Evolutionary conservation across 805 yeast genomes (phyloP).

Genomic region (Candida odintsovae): DNA sequence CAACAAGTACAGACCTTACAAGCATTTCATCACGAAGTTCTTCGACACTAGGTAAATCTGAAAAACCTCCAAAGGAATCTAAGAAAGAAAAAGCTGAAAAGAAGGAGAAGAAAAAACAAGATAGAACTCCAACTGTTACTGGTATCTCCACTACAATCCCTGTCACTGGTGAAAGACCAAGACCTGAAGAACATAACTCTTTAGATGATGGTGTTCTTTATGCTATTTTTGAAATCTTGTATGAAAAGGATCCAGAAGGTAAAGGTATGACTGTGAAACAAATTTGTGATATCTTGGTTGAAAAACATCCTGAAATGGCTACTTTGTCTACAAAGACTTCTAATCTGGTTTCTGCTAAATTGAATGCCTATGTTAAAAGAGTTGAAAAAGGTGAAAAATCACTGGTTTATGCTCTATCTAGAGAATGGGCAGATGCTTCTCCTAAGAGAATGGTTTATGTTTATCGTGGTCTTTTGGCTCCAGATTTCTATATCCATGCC

Average conservation of each 20-base stretch:
- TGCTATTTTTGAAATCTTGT: slow-evolving; percentile 69
- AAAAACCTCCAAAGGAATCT: slow-evolving; percentile 2
- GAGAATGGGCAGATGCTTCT: slow-evolving; percentile 90
- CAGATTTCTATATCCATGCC: slow-evolving; percentile 72
- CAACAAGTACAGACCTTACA: slow-evolving; percentile 18
- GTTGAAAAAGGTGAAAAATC: slow-evolving; percentile 78
- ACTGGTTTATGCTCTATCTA: slow-evolving; percentile 65
- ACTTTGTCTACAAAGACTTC: slow-evolving; percentile 75
- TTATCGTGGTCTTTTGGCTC: slow-evolving; percentile 70
- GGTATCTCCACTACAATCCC: slow-evolving; percentile 78
- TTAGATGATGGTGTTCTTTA: slow-evolving; percentile 71
- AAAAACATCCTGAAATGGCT: slow-evolving; percentile 80
- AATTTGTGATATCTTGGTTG: slow-evolving; percentile 69
- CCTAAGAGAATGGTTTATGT: slow-evolving; percentile 88
- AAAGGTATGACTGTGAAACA: slow-evolving; percentile 89
- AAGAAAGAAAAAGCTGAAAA: slow-evolving; percentile 16
- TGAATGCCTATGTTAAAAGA: slow-evolving; percentile 80
- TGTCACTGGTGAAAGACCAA: slow-evolving; percentile 69
- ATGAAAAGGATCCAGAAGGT: slow-evolving; percentile 61
- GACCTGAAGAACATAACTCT: slow-evolving; percentile 58
- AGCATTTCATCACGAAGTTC: slow-evolving; percentile 12
- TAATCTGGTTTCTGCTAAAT: slow-evolving; percentile 73
- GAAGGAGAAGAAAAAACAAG: slow-evolving; percentile 17
- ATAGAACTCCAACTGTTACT: slow-evolving; percentile 39
- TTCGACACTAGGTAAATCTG: slow-evolving; percentile 6